Evolutionary conservation across 2,329 filamentous ascomycete species (phyloP), one percentile per base, ranked within the genome.

Genomic region (Trichoderma simmonsii): DNA sequence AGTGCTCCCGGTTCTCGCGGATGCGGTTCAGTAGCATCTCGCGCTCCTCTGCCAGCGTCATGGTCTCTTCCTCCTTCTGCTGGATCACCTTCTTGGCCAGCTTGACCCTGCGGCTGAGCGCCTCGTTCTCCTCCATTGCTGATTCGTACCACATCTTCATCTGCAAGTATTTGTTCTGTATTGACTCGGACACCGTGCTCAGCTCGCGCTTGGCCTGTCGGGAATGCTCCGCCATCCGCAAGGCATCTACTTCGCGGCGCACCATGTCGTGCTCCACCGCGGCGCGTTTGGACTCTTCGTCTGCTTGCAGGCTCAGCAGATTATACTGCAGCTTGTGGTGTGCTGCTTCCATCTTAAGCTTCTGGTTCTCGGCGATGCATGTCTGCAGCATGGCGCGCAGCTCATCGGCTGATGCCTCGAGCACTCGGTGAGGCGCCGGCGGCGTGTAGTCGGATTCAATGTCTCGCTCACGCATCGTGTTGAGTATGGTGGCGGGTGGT

Each of bases 261-360:
- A 92, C 92, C 89, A 98, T 95, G 75, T 96, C 93, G 77, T 97
- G 92, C 81, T 98, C 95, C 6, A 98, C 95, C 43, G 91, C 92
- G 75, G 95, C 94, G 30, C 94, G 90, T 81, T 97, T 95, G 11
- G 93, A 89, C 34, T 94, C 92, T 76, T 97, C 94, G 63, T 92
- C 90, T 70, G 93, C 94, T 78, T 97, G 93, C 75, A 98, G 90
- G 66, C 89, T 90, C 32, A 97, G 87, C 78, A 98, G 88, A 76
- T 92, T 94, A 79, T 95, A 92, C 80, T 98, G 95, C 70, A 98
- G 85, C 82, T 96, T 97, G 83, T 96, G 92, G 80, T 98, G 95
- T 36, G 95, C 93, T 18, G 92, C 91, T 72, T 95, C 92, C 85
- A 94, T 95, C 78, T 96, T 93, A 63, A 91, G 82, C 76, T 85